Conservation (phyloP, 208 protist genomes). For the Wallacemonas sp. region DNA sequence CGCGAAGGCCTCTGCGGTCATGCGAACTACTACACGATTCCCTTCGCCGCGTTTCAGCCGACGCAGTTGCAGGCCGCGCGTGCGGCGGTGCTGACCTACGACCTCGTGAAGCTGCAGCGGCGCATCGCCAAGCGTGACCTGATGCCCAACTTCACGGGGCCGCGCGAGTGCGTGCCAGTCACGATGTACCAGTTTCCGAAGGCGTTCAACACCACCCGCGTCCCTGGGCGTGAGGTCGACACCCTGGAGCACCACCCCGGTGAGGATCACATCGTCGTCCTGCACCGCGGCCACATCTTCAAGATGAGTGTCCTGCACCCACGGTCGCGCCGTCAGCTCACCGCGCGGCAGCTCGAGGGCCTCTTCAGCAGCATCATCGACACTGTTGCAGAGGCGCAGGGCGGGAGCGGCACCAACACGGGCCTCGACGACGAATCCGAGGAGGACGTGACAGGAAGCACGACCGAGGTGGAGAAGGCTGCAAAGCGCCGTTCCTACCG, state of each 20-base stretch:
- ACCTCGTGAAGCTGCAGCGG: slow-evolving; percentile 64
- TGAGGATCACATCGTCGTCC: slow-evolving; percentile 76
- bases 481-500: slow-evolving; percentile 42
- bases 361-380: slow-evolving; percentile 47
- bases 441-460: slow-evolving; percentile 23
- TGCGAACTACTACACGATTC: slow-evolving; percentile 89
- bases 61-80: slow-evolving; percentile 55
- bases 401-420: slow-evolving; percentile 35
- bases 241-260: slow-evolving; percentile 48
- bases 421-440: slow-evolving; percentile 39
- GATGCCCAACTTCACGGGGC: slow-evolving; percentile 52
- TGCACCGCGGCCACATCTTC: slow-evolving; percentile 73
- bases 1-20: slow-evolving; percentile 79
- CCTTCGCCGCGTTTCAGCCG: slow-evolving; percentile 52
- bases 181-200: slow-evolving; percentile 87
- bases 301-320: slow-evolving; percentile 52
- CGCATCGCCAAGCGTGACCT: slow-evolving; percentile 65
- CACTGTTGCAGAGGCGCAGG: slow-evolving; percentile 37
- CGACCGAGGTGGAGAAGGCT: slow-evolving; percentile 20
- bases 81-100: slow-evolving; percentile 62
- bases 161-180: slow-evolving; percentile 57
- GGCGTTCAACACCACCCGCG: slow-evolving; percentile 81
- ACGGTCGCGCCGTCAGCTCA: slow-evolving; percentile 44
- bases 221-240: slow-evolving; percentile 85
- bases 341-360: slow-evolving; percentile 56